Conservation (phyloP, 106 monocot genomes). For the Dactylorhiza incarnata region DNA sequence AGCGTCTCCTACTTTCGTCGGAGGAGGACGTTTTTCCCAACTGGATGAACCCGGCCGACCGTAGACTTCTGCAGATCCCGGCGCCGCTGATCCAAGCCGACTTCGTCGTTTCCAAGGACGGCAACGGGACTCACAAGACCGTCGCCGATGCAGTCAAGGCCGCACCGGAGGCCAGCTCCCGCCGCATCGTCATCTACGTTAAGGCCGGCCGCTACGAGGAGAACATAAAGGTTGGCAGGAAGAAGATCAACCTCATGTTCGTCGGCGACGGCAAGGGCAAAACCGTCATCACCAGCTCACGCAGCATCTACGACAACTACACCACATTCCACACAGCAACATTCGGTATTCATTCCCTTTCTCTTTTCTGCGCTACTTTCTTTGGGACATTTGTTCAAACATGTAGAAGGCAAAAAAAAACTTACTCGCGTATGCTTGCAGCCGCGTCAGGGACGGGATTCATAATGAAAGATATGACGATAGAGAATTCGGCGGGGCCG, state of each 20-base stretch:
- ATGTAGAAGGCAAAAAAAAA: neutral
- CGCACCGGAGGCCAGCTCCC: slow-evolving; percentile 56
- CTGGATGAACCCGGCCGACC: slow-evolving; percentile 52
- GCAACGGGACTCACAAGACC: slow-evolving; percentile 62
- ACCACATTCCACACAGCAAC: slow-evolving; percentile 69
- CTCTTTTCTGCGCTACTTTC: neutral
- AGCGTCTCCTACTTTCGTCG: slow-evolving; percentile 12
- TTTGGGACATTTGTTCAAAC: neutral
- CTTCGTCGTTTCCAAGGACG: slow-evolving; percentile 67
- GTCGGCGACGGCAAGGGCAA: slow-evolving; percentile 51
- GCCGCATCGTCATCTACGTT: slow-evolving; percentile 69
- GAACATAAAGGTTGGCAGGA: slow-evolving; percentile 60
- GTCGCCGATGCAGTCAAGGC: slow-evolving; percentile 69
- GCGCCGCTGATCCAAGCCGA: slow-evolving; percentile 38
- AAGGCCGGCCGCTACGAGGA: slow-evolving; percentile 75
- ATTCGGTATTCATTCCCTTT: slow-evolving; percentile 28
- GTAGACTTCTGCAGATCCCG: slow-evolving; percentile 55
- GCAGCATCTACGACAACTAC: slow-evolving; percentile 33
- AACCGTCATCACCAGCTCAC: slow-evolving; percentile 27
- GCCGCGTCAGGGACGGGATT: slow-evolving; percentile 54
- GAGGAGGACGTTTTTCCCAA: slow-evolving; percentile 31
- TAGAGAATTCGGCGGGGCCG: slow-evolving; percentile 65
- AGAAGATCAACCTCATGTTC: slow-evolving; percentile 62
- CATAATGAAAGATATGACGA: slow-evolving; percentile 60
- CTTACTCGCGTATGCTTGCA: slow-evolving; percentile 3